phyloP scores from a whole-genome alignment of 495 filamentous ascomycete genomes.

The Pyrenopolyporus hunteri region DNA sequence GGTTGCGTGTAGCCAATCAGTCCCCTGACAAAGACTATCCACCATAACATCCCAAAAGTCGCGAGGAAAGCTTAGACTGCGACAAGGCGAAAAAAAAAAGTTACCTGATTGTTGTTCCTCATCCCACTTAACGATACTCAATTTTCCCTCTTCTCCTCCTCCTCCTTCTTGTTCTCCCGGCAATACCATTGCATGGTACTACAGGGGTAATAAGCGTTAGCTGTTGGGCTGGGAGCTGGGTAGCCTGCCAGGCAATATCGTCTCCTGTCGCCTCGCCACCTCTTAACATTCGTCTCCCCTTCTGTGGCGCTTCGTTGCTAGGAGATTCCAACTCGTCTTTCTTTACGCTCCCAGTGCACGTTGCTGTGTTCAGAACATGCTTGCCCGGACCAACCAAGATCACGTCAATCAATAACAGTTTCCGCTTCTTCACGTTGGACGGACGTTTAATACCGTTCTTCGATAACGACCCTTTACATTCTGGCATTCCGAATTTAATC shows the following conservation, averaged over 20 bases:
- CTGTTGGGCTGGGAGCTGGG: constrained; percentile 33
- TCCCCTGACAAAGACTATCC: constrained; percentile 38
- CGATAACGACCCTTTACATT: constrained; percentile 1
- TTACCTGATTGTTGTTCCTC: constrained; percentile 17
- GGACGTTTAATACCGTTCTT: neutral
- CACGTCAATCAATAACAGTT: constrained; percentile 16
- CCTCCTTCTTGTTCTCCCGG: too few species aligned
- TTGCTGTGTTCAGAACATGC: constrained; percentile 30
- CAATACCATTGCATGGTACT: constrained; percentile 32
- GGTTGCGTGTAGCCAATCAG: constrained; percentile 30
- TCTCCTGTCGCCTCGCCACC: constrained; percentile 29
- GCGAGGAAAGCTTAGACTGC: constrained; percentile 38
- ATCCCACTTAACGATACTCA: constrained; percentile 30
- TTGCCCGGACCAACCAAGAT: constrained; percentile 13
- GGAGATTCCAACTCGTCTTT: constrained; percentile 10
- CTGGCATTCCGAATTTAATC: constrained; percentile 6
- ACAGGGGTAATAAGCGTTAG: constrained; percentile 15
- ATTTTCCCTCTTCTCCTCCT: neutral
- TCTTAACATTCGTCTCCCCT: constrained; percentile 1
- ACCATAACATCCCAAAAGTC: constrained; percentile 45
- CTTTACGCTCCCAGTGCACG: constrained; percentile 13
- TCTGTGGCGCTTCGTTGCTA: constrained; percentile 10
- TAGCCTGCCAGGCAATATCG: constrained; percentile 19
- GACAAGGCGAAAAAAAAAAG: constrained; percentile 29
- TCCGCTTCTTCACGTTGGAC: constrained; percentile 21